Percentiles rank a stretch among this genome's conserved stretches.
phyloP scores from a whole-genome alignment of 805 yeast genomes.

The Kluyveromyces nonfermentans region DNA sequence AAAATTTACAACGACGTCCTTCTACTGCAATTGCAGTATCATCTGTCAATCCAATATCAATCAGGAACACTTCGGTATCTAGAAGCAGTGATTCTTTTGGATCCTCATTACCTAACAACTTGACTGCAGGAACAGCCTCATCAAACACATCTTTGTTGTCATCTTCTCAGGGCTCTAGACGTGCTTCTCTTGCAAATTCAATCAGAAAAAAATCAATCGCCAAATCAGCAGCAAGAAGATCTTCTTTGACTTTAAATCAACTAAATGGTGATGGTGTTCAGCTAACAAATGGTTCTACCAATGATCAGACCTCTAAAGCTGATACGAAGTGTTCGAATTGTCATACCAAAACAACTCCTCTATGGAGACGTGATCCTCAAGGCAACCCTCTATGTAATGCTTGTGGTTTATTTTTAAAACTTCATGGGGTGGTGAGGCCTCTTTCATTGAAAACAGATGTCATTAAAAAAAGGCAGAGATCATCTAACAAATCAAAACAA shows the following conservation, averaged over 20 bases:
- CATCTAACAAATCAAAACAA: conserved; percentile 18
- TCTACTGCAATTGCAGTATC: neutral
- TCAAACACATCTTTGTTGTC: conserved; percentile 4
- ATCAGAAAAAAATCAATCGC: conserved; percentile 8
- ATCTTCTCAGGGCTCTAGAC: conserved; percentile 5
- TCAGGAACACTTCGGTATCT: conserved; percentile 5
- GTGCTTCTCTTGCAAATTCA: conserved; percentile 4
- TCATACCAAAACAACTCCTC: conserved; percentile 79
- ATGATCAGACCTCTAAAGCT: conserved; percentile 2
- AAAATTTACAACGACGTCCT: conserved; percentile 1
- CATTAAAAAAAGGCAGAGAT: conserved; percentile 77
- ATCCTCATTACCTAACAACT: conserved; percentile 4
- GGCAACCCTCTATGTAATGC: conserved; percentile 94
- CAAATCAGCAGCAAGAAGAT: conserved; percentile 6
- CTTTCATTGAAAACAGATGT: conserved; percentile 83
- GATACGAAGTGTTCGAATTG: conserved; percentile 68
- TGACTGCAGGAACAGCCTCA: neutral
- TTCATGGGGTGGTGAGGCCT: conserved; percentile 91
- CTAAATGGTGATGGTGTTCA: neutral
- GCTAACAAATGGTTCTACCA: neutral
- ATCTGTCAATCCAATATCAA: conserved; percentile 7
- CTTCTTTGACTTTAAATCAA: conserved; percentile 1
- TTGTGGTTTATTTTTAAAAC: conserved; percentile 81
- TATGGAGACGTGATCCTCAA: conserved; percentile 86
- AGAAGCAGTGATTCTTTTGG: conserved; percentile 5